Percentiles rank a stretch among this genome's conserved stretches.
Evolutionary conservation across 495 filamentous ascomycete species (phyloP).

Genomic region (Daldinia grandis): DNA sequence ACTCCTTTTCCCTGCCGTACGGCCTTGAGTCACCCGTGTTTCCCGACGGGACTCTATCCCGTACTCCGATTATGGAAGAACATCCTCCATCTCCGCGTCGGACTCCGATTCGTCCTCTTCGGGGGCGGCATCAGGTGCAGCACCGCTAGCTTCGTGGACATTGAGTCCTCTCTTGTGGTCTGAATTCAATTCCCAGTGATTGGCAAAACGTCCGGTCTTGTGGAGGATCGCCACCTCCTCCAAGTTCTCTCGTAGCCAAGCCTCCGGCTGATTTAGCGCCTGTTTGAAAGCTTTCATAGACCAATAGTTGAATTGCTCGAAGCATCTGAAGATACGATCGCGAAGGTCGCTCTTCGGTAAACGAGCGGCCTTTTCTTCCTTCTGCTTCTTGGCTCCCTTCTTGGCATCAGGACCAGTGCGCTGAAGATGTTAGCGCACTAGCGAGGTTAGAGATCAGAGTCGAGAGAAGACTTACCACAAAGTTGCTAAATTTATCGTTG

Average conservation of each 20-base stretch:
- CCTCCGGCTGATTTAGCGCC: slow-evolving; percentile 82
- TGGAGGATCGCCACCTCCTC: slow-evolving; percentile 83
- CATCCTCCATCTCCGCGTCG: slow-evolving; percentile 81
- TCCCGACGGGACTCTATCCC: background rate
- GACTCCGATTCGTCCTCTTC: slow-evolving; percentile 68
- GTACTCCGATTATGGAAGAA: slow-evolving; percentile 46
- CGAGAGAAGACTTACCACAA: slow-evolving; percentile 62
- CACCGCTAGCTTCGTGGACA: slow-evolving; percentile 53
- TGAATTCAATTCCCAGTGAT: slow-evolving; percentile 80
- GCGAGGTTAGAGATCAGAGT: background rate
- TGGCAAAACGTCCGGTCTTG: slow-evolving; percentile 80
- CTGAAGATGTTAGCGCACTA: slow-evolving; percentile 41
- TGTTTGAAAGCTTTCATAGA: slow-evolving; percentile 80
- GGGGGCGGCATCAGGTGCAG: slow-evolving; percentile 61
- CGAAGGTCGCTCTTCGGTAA: slow-evolving; percentile 86
- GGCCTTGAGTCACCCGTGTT: background rate
- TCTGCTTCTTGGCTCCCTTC: slow-evolving; percentile 61
- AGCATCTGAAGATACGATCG: slow-evolving; percentile 81
- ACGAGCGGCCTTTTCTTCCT: slow-evolving; percentile 83
- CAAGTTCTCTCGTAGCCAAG: slow-evolving; percentile 85
- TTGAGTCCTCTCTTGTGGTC: slow-evolving; percentile 68
- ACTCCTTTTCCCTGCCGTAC: slow-evolving; percentile 28
- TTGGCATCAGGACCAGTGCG: slow-evolving; percentile 51
- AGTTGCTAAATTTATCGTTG: slow-evolving; percentile 58
- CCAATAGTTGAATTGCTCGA: slow-evolving; percentile 88